phyloP scores from a whole-genome alignment of 2,329 filamentous ascomycete genomes.

The Sclerotiophoma versabilis region DNA sequence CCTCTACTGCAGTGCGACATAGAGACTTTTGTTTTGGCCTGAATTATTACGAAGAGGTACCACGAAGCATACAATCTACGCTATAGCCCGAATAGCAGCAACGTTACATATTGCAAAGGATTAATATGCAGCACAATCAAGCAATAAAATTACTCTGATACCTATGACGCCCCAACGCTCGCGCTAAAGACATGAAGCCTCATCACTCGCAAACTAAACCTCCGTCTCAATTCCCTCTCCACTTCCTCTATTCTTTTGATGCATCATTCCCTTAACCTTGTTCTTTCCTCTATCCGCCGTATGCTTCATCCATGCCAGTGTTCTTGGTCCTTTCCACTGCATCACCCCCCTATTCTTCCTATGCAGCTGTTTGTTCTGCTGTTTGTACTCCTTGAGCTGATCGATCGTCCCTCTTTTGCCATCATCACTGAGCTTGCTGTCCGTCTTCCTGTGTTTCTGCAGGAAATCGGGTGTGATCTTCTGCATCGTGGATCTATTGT shows the following conservation, averaged over 20 bases:
- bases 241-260: constrained; percentile 62
- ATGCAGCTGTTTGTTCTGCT: constrained; percentile 39
- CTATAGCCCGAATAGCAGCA: too few relatives aligned
- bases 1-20: too few relatives aligned
- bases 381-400: constrained; percentile 62
- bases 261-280: constrained; percentile 57
- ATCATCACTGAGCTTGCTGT: constrained; percentile 36
- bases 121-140: too few relatives aligned
- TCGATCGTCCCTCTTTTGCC: constrained; percentile 58
- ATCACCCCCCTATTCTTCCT: constrained; percentile 71
- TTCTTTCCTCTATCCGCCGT: constrained; percentile 61
- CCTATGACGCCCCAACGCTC: constrained; percentile 5
- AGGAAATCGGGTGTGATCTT: constrained; percentile 37
- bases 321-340: constrained; percentile 72
- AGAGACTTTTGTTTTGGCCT: too few relatives aligned
- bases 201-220: constrained; percentile 54
- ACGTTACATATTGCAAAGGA: too few relatives aligned
- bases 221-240: constrained; percentile 72
- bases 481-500: constrained; percentile 18
- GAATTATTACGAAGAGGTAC: too few relatives aligned
- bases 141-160: not conserved
- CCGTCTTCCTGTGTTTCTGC: constrained; percentile 29
- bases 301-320: constrained; percentile 65
- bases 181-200: not conserved
- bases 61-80: too few relatives aligned